Evolutionary conservation across 176 grass and related monocot species (phyloP).

Genomic region (Carex pumila): DNA sequence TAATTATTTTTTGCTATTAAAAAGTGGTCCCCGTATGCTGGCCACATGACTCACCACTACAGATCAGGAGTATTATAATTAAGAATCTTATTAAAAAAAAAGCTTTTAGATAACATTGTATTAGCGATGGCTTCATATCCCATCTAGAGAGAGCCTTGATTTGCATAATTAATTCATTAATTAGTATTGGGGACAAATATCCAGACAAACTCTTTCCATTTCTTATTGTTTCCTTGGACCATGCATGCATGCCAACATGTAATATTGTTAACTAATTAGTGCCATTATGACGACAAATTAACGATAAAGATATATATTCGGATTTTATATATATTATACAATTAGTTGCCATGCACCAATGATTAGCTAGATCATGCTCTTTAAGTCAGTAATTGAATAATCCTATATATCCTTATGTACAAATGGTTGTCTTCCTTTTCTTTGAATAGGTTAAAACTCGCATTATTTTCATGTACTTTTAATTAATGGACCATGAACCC

Average conservation of each 20-base stretch:
- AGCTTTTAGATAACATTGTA: neutral
- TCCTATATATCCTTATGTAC: neutral
- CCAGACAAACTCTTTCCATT: neutral
- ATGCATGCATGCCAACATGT: neutral
- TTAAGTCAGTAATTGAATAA: neutral
- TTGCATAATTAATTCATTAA: conserved; percentile 1
- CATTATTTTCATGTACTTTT: neutral
- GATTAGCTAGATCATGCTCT: neutral
- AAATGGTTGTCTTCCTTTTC: neutral
- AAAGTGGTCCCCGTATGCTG: neutral
- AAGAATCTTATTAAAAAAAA: conserved; percentile 16
- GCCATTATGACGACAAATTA: neutral
- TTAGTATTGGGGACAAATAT: conserved; percentile 2
- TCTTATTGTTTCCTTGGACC: neutral
- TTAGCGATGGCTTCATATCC: neutral
- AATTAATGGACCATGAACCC: neutral
- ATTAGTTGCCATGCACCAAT: neutral
- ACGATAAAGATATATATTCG: neutral
- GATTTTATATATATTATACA: neutral
- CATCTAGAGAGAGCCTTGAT: neutral
- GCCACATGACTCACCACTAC: conserved; percentile 5
- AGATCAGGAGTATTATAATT: conserved; percentile 11
- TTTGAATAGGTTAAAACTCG: neutral
- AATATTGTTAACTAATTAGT: neutral
- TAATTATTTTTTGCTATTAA: neutral